Evolutionary conservation across 2,329 filamentous ascomycete genomes (phyloP), one percentile per base, ranked within the genome.

Genomic region (Cercospora sesami): DNA sequence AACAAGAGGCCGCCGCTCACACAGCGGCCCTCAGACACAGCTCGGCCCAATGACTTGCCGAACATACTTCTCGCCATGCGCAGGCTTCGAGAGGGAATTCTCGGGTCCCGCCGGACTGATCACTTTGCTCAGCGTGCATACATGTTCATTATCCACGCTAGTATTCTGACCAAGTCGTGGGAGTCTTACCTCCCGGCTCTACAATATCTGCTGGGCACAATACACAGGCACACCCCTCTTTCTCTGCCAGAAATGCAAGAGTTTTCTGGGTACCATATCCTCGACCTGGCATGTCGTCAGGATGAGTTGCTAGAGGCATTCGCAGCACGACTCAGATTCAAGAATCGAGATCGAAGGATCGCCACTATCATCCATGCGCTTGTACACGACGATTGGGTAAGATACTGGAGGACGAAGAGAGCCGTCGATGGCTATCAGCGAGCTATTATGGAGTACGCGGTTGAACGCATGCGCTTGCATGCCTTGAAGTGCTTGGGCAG

Each of bases 161-260:
- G 91, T 26, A 90, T 99, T 70, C 86, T 97, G 36, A 88, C 91
- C 66, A 88, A 89, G 71, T 90, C 96, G 73, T 91, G 90, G 73
- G 92, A 96, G 73, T 93, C 93, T 1, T 99, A 98, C 79, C 90
- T 94, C 71, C 93, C 94, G 0, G 93, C 94, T 1, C 87, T 98
- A 23, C 86, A 91, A 45, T 89, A 96, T 74, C 86, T 97, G 2
- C 83, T 99, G 12, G 86, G 89, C 55, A 81, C 82, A 7, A 89
- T 98, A 69, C 91, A 96, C 74, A 83, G 85, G 0, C 79, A 83
- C 2, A 86, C 89, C 60, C 89, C 78, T 1, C 86, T 98, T 21
- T 88, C 90, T 0, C 82, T 84, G 2, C 83, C 90, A 5, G 93
- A 97, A 76, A 80, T 93, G 4, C 87, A 89, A 60, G 95, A 98